Base-by-base conservation (phyloP, 106 monocot genomes). In the Triglochin maritima region DNA sequence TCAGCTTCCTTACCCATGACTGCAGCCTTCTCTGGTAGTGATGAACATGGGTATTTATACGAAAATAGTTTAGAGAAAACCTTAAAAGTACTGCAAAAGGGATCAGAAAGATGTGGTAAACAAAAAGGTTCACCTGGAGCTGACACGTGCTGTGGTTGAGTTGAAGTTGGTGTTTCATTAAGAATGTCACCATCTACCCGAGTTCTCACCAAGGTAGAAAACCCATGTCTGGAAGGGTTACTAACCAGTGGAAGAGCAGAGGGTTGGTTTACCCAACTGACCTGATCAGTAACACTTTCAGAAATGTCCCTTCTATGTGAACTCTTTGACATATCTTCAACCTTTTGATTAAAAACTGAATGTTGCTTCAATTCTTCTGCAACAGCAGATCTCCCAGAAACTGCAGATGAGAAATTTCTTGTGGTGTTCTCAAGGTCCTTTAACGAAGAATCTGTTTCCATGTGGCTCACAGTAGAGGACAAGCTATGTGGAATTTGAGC, bases 381-480 rank as follows among this genome's bases (percentile, higher is more conserved):
- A 49, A 68, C 46, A 6, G 69, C 41, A 50, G 80, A 57, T 51
- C 53, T 81, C 47, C 81, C 78, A 17, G 65, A 64, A 81, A 63
- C 63, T 67, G 68, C 48, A 60, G 45, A 42, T 15, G 16, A 64
- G n/a, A 7, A 49, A 51, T 76, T 62, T 59, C 53, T 65, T 83
- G 67, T 94, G n/a, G 66, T 45, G 47, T 72, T 75, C 50, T 89
- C 86, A 64, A 73, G 51, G 41, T 81, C 82, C 64, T 78, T 85
- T 47, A 72, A 84, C 66, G 79, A 81, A 17, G 72, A 83, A 45
- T 83, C 85, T 60, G 67, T 76, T 67, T 96, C 88, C 8, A 77
- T 64, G 47, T 80, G 60, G 61, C 66, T 85, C 52, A 75, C 95
- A 72, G 84, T 56, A 76, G 89, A 82, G 66, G 77, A 68, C 46